A percentile compares a stretch with the other conserved stretches of the same genome.
Conservation (phyloP, 352 stramenopile species). For the Phytophthora multivora region DNA sequence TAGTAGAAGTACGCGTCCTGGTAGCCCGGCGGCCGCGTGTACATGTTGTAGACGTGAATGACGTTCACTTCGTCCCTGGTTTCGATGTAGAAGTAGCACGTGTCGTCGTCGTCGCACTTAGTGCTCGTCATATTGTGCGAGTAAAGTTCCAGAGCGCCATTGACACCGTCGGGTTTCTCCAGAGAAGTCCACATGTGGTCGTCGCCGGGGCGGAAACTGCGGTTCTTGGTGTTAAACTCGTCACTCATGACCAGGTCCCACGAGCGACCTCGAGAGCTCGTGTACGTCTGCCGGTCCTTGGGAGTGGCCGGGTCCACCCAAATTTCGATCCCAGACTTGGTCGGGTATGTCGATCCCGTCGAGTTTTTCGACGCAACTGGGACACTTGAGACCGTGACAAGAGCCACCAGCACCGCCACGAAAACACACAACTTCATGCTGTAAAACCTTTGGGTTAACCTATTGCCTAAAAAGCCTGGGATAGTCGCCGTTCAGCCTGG, state of each 20-base stretch:
- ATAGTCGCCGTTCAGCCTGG: slow-evolving; percentile 19
- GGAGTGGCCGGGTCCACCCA: slow-evolving; percentile 75
- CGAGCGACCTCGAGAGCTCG: slow-evolving; percentile 43
- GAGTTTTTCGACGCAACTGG: slow-evolving; percentile 15
- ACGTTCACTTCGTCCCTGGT: slow-evolving; percentile 40
- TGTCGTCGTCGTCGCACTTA: slow-evolving; percentile 51
- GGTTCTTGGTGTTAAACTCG: slow-evolving; percentile 92
- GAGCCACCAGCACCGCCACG: slow-evolving; percentile 16
- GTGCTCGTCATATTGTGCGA: slow-evolving; percentile 78
- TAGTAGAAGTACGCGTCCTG: slow-evolving; percentile 53
- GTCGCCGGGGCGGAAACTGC: slow-evolving; percentile 92
- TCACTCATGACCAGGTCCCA: slow-evolving; percentile 92
- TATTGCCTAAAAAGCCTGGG: neutral
- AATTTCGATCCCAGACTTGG: slow-evolving; percentile 38
- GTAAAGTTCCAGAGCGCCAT: slow-evolving; percentile 92
- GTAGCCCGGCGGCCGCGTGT: slow-evolving; percentile 50
- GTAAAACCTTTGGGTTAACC: slow-evolving; percentile 4
- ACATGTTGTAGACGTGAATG: slow-evolving; percentile 64
- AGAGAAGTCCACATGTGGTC: slow-evolving; percentile 95
- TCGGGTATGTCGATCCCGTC: slow-evolving; percentile 31
- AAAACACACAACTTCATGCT: slow-evolving; percentile 20
- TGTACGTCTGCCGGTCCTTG: slow-evolving; percentile 37
- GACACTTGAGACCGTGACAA: neutral
- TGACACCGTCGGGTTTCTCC: slow-evolving; percentile 93
- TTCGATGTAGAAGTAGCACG: slow-evolving; percentile 59